phyloP scores from a whole-genome alignment of 352 stramenopile genomes.

The Phytophthora melonis region DNA sequence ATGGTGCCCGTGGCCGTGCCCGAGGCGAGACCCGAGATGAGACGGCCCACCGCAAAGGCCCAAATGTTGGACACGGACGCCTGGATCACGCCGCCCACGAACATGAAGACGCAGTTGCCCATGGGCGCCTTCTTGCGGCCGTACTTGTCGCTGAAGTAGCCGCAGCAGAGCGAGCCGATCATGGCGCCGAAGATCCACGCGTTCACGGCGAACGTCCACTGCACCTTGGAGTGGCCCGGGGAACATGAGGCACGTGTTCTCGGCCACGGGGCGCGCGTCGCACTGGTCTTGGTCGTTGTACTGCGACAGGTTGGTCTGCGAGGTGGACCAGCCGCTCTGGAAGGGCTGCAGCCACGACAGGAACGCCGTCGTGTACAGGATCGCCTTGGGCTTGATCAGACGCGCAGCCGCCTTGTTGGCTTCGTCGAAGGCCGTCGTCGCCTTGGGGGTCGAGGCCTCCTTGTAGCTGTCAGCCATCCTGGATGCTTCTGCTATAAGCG shows the following conservation, averaged over 20 bases:
- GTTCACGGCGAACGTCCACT: slow-evolving; percentile 33
- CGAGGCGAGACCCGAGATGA: slow-evolving; percentile 47
- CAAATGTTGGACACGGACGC: slow-evolving; percentile 25
- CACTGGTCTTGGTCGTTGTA: slow-evolving; percentile 18
- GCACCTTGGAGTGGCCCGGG: slow-evolving; percentile 17
- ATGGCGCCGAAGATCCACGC: slow-evolving; percentile 38
- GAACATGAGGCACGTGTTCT: slow-evolving; percentile 25
- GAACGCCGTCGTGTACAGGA: slow-evolving; percentile 18
- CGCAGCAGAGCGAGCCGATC: slow-evolving; percentile 32
- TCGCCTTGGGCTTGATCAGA: slow-evolving; percentile 18
- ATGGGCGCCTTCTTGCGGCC: slow-evolving; percentile 34
- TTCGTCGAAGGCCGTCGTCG: slow-evolving; percentile 17
- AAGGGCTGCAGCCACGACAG: slow-evolving; percentile 20
- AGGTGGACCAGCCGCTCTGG: slow-evolving; percentile 23
- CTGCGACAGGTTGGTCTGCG: slow-evolving; percentile 23
- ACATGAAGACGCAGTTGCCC: slow-evolving; percentile 51
- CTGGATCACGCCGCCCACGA: slow-evolving; percentile 39
- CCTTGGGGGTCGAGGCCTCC: neutral
- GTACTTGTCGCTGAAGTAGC: slow-evolving; percentile 30
- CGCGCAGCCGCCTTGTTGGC: slow-evolving; percentile 27
- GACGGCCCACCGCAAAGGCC: slow-evolving; percentile 30
- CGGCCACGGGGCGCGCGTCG: slow-evolving; percentile 18
- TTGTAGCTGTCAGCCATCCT: slow-evolving; percentile 1
- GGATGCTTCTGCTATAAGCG: neutral
- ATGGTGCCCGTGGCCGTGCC: slow-evolving; percentile 51